Evolutionary conservation across 305 asterid genomes (phyloP).

Genomic region (Withania somnifera): DNA sequence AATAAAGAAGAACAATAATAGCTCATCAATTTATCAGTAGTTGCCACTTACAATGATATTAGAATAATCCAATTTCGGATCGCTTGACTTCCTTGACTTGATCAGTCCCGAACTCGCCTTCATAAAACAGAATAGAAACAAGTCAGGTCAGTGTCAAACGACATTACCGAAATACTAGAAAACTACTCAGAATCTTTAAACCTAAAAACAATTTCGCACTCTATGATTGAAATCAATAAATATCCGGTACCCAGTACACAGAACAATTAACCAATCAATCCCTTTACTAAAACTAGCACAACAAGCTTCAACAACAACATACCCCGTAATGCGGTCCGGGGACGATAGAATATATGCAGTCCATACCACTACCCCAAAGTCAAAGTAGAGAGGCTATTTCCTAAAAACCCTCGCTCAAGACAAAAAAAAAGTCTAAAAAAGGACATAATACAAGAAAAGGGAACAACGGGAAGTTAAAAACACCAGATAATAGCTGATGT

Average conservation of each 20-base stretch:
- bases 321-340: too few relatives aligned
- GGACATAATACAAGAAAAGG: too few relatives aligned
- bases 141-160: neutral
- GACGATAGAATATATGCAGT: too few relatives aligned
- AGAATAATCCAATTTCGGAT: conserved; percentile 77
- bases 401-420: too few relatives aligned
- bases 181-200: neutral
- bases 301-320: neutral
- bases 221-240: neutral
- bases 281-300: neutral
- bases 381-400: too few relatives aligned
- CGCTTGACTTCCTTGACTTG: conserved; percentile 67
- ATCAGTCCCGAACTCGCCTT: conserved; percentile 76
- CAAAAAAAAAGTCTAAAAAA: too few relatives aligned
- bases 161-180: neutral
- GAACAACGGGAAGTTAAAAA: too few relatives aligned
- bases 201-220: neutral
- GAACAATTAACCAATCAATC: neutral
- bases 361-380: too few relatives aligned
- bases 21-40: neutral
- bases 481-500: too few relatives aligned
- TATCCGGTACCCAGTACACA: neutral
- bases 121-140: neutral
- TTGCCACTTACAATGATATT: conserved; percentile 51
- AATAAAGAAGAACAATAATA: neutral